phyloP scores from a whole-genome alignment of 768 basidiomycete species.

The Guyanaporus albipodus region DNA sequence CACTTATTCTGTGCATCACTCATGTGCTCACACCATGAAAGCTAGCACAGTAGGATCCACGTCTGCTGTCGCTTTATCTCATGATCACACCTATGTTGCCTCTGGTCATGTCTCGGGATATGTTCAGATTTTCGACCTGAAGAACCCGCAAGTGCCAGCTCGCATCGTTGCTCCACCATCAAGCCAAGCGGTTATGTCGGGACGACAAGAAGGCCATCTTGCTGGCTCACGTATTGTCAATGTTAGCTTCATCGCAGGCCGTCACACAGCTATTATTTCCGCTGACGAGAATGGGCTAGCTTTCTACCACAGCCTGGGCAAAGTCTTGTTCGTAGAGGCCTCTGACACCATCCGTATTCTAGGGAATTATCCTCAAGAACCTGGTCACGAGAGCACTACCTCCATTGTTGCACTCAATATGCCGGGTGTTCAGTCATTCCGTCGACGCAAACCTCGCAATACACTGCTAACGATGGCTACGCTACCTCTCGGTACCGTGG shows the following conservation, averaged over 20 bases:
- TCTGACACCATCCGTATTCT: conserved; percentile 91
- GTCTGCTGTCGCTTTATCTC: conserved; percentile 86
- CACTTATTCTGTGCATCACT: conserved; percentile 2
- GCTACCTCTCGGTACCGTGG: conserved; percentile 70
- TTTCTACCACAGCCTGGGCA: conserved; percentile 93
- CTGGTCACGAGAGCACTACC: background rate
- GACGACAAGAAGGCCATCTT: conserved; percentile 84
- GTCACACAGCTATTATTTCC: conserved; percentile 89
- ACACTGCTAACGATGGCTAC: conserved; percentile 77
- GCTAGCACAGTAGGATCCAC: conserved; percentile 67
- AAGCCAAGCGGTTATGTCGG: conserved; percentile 61
- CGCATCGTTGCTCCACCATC: conserved; percentile 71
- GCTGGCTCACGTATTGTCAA: conserved; percentile 73
- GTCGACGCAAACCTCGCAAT: conserved; percentile 51
- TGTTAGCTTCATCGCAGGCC: conserved; percentile 82
- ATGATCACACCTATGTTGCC: conserved; percentile 91
- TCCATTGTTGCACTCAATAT: conserved; percentile 16
- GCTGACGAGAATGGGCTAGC: conserved; percentile 89
- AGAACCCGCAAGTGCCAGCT: conserved; percentile 61
- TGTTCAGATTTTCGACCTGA: conserved; percentile 82
- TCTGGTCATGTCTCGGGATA: conserved; percentile 83
- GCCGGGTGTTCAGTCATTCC: conserved; percentile 29
- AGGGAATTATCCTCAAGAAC: conserved; percentile 77
- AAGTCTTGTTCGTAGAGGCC: conserved; percentile 92
- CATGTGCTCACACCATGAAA: conserved; percentile 32